phyloP scores from a whole-genome alignment of 371 early-diverging fungal species.

The Saksenaea oblongispora region DNA sequence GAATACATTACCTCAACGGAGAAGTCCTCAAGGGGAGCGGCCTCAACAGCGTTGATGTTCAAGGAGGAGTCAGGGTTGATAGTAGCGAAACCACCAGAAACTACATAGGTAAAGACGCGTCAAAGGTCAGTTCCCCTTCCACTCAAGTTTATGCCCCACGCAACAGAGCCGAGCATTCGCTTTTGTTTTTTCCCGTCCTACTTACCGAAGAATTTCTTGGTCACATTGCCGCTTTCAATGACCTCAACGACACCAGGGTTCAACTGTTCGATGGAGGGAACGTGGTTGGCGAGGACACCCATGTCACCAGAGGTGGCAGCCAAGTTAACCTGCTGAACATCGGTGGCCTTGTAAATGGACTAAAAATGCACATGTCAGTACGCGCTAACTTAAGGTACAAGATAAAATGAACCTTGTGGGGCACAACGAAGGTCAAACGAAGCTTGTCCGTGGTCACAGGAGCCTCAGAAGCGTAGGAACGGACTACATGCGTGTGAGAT shows the following conservation, averaged over 20 bases:
- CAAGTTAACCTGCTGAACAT: constrained; percentile 94
- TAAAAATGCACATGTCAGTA: constrained; percentile 13
- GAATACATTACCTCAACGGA: constrained; percentile 64
- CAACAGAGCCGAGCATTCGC: neutral
- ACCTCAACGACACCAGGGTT: constrained; percentile 92
- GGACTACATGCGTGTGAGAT: constrained; percentile 38
- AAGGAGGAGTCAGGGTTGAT: constrained; percentile 96
- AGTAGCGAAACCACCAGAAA: constrained; percentile 95
- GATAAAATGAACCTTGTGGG: constrained; percentile 76
- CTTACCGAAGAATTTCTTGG: constrained; percentile 93
- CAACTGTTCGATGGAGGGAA: constrained; percentile 95
- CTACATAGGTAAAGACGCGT: constrained; percentile 38
- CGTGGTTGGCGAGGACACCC: constrained; percentile 98
- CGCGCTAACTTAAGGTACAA: neutral
- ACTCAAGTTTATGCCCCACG: neutral
- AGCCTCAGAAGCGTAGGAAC: constrained; percentile 80
- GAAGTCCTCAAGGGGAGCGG: constrained; percentile 86
- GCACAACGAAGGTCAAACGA: constrained; percentile 86
- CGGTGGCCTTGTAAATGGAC: constrained; percentile 74
- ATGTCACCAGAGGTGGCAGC: constrained; percentile 94
- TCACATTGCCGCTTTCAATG: constrained; percentile 71
- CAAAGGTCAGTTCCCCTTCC: neutral
- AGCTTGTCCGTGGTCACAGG: constrained; percentile 74
- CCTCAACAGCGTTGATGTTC: constrained; percentile 98
- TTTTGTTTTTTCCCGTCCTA: neutral